Evolutionary conservation across 2,329 filamentous ascomycete species (phyloP).

Genomic region (Claviceps sp.): DNA sequence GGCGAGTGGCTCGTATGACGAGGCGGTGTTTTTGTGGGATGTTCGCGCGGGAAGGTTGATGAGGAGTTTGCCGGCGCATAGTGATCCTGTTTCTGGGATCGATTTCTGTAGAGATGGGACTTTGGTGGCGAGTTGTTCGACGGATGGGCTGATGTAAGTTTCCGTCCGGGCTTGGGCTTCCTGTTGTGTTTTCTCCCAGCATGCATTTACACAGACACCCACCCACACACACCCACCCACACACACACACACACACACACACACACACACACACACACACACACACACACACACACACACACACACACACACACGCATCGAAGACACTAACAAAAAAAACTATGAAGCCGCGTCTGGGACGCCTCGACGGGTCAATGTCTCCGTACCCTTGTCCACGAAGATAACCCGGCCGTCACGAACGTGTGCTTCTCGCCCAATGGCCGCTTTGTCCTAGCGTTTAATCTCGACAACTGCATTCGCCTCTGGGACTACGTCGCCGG

Average conservation of each 20-base stretch:
- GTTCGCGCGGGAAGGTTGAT: conserved; percentile 77
- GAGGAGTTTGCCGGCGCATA: conserved; percentile 85
- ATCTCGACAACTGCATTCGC: conserved; percentile 76
- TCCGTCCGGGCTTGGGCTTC: no score
- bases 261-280: background rate
- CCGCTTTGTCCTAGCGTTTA: conserved; percentile 82
- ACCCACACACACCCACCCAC: background rate
- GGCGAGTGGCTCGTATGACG: conserved; percentile 89
- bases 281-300: background rate
- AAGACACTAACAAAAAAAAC: background rate
- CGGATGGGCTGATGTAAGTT: conserved; percentile 71
- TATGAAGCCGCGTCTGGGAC: conserved; percentile 72
- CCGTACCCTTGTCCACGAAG: conserved; percentile 88
- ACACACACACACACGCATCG: background rate
- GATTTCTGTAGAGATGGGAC: conserved; percentile 91
- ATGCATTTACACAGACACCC: background rate
- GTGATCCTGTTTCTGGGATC: conserved; percentile 84
- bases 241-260: no score
- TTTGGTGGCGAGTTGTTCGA: conserved; percentile 79
- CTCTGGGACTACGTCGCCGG: conserved; percentile 94
- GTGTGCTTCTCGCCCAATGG: conserved; percentile 93
- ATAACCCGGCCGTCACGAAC: conserved; percentile 78
- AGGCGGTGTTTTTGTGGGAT: conserved; percentile 95
- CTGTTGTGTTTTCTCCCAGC: background rate
- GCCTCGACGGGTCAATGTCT: conserved; percentile 90